Evolutionary conservation across 2,329 filamentous ascomycete species (phyloP).

Genomic region (Chrysoporthe cubensis): DNA sequence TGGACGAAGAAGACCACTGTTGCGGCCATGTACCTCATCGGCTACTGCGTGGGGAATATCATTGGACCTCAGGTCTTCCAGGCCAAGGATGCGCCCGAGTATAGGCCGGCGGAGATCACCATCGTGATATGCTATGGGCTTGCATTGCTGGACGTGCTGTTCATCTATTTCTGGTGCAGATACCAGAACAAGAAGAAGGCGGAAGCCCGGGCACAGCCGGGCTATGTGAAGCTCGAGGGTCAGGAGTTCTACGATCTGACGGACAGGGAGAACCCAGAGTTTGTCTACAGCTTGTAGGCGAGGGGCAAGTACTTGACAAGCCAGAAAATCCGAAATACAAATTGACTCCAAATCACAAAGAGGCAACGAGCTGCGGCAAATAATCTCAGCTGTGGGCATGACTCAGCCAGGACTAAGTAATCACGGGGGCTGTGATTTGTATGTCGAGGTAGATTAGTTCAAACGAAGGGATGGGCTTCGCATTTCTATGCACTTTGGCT

Average conservation of each 20-base stretch:
- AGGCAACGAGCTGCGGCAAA: neutral
- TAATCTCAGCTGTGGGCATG: neutral
- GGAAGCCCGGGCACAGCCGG: slow-evolving; percentile 51
- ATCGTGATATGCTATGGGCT: slow-evolving; percentile 63
- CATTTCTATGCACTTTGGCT: too few species aligned
- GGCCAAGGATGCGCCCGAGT: slow-evolving; percentile 59
- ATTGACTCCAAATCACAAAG: neutral
- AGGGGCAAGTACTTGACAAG: neutral
- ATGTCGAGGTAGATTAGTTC: too few species aligned
- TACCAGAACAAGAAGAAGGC: slow-evolving; percentile 64
- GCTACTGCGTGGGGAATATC: slow-evolving; percentile 59
- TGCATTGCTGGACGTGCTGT: slow-evolving; percentile 57
- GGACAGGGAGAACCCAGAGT: slow-evolving; percentile 67
- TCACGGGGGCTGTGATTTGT: too few species aligned
- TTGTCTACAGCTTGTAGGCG: slow-evolving; percentile 60
- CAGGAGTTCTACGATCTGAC: slow-evolving; percentile 71
- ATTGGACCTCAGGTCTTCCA: slow-evolving; percentile 59
- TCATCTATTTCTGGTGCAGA: slow-evolving; percentile 66
- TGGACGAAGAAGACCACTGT: slow-evolving; percentile 65
- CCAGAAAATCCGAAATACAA: neutral
- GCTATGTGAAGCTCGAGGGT: slow-evolving; percentile 65
- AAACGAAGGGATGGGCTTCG: too few species aligned
- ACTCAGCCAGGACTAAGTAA: too few species aligned
- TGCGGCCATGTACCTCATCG: slow-evolving; percentile 56
- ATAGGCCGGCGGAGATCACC: slow-evolving; percentile 66